Base-by-base conservation (phyloP, 768 basidiomycete genomes). In the Macrolepiota fuliginosa region DNA sequence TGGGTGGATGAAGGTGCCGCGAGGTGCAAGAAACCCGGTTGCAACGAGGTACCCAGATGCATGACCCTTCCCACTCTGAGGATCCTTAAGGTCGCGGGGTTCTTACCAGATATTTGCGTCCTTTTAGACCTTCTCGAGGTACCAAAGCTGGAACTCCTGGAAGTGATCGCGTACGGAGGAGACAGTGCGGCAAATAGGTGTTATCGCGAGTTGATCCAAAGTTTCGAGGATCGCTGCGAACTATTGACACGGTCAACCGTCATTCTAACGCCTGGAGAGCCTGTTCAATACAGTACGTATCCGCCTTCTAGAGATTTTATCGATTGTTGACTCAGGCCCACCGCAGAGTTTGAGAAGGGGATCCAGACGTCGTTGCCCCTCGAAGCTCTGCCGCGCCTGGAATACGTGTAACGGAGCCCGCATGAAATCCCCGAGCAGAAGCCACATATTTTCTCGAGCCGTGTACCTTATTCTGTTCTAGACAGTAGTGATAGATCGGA, bases 41-140 rank as follows among this genome's bases (percentile, higher is more conserved):
- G 42, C 42, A 45, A 45, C 42, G 19, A 17, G 13, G 15, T 22
- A 12, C 39, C 55, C 17, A 39, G 13, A 25, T 42, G 29, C 27
- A 42, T 56, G 55, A 10, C 27, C 37, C 39, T 56, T 40, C 55
- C 55, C 17, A 29, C 55, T 10, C 55, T 56, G 15, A 56, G 19
- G 27, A 56, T 2, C 39, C 39, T 56, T 22, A 56, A 45, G 25
- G 37, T 56, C 15, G 55, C 55, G 11, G 55, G 55, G 24, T 45
- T 22, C 42, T 37, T 56, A n/a, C 55, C 55, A 19, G 55, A 56
- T n/a, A 56, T 56, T 25, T 56, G 55, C 19, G n/a, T 45, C 42
- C 11, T 56, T 7, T n/a, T 56, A 13, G 55, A 45, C 29, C 27
- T 56, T 15, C 42, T 56, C 39, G n/a, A 45, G n/a, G 42, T 19